Base-by-base conservation (phyloP, 2,329 filamentous ascomycete genomes). In the Epichloe hybrida region DNA sequence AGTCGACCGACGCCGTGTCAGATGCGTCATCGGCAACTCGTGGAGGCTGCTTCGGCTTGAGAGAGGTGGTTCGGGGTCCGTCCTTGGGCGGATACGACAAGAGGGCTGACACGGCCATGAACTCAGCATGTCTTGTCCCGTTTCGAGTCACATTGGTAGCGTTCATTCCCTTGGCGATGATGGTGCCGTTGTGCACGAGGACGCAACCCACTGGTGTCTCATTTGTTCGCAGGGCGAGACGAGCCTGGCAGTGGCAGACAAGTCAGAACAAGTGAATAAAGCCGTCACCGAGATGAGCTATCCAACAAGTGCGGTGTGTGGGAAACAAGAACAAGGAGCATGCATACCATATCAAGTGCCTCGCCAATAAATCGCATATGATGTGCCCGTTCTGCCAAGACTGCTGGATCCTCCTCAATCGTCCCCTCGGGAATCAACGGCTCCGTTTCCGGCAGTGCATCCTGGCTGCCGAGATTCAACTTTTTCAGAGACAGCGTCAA, bases 191-290 rank as follows among this genome's bases (percentile, higher is more conserved):
- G 63, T 89, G 79, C 21, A 97, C 90, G 49, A 98, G 82, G 35
- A 98, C 89, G 67, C 93, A 98, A 46, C 93, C 94, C 20, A 98
- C 93, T 1, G 93, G 93, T 1, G 94, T 97, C 71, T 98, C 93
- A 59, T 95, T 90, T 54, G 80, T 86, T 58, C 73, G 72, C 46
- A 98, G 79, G 21, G 94, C 93, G 57, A 88, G 79, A 61, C 91
- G 84, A 52, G 89, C 93, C 88, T 95, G 51, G 6, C 31, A 12
- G 42, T 38, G 36, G 13, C 36, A n/a, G 31, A 31, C 8, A 11
- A 31, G 31, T 31, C 31, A 31, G 31, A 31, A 11, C 3, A 31
- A 11, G 31, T 11, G 11, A 9, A 31, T 4, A 4, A 9, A 11
- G 31, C 4, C 31, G 31, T 31, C 31, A 9, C 8, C 31, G 31